Evolutionary conservation across 495 filamentous ascomycete species (phyloP), one percentile per base, ranked within the genome.

Genomic region (Acidomyces sp.): DNA sequence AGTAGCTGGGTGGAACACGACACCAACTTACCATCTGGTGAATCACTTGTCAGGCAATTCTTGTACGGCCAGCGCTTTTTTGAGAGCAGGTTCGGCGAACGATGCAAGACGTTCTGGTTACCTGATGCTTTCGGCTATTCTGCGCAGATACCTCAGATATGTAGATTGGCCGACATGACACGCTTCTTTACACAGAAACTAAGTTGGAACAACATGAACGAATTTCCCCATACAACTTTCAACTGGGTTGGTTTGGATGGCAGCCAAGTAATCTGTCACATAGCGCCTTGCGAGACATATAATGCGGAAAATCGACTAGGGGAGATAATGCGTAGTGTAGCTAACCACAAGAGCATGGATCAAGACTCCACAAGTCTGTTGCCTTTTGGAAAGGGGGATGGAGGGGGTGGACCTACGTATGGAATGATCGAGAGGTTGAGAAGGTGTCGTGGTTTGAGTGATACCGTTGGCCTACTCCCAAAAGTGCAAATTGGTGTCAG

Each of bases 1-100:
- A 90, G 90, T 29, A 94, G 86, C 60, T 97, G 90, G 90, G 90
- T 97, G 13, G 90, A 97, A 52, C 90, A 97, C 55, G 90, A 97
- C 54, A 97, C 90, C 27, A 97, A 97, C 59, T 67, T 97, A 68
- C 90, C 90, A 0, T 84, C 85, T 48, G 90, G 90, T 26, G 90
- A 97, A 60, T 93, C 88, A 4, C 69, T 97, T 17, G 78, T 88
- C 36, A 74, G 90, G 12, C 90, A 97, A 54, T 97, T 97, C 53
- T 54, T 96, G 22, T 93, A 92, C 46, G 85, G 86, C 20, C 90
- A 97, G 56, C 72, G 90, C 22, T 92, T 86, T 61, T 97, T 92
- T 50, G 80, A 97, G 57, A 85, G 82, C 56, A 75, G 82, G 45
- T 97, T 97, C 59, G 90, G 90, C 19, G 74, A 84, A 53, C 76